Evolutionary conservation across 805 yeast species (phyloP).

Genomic region (Wickerhamiella allomyrinae): DNA sequence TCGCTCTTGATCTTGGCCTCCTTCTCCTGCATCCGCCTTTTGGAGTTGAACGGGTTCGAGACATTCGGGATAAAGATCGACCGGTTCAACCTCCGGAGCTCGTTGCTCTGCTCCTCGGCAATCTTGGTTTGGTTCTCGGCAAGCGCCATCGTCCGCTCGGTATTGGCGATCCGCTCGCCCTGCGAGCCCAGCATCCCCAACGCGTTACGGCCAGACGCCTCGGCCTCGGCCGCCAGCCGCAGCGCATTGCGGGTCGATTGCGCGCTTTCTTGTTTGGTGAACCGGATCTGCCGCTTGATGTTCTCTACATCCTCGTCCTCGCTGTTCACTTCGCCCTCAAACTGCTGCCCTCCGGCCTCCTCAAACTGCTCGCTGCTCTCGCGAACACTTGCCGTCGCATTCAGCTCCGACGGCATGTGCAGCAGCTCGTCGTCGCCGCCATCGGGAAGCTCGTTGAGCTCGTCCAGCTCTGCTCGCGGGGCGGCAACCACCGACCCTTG

Average conservation of each 20-base stretch:
- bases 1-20: conserved; percentile 56
- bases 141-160: conserved; percentile 61
- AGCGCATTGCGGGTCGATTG: conserved; percentile 76
- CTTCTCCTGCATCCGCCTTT: conserved; percentile 54
- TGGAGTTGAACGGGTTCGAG: conserved; percentile 77
- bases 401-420: conserved; percentile 2
- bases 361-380: not conserved
- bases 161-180: conserved; percentile 65
- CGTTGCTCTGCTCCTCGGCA: conserved; percentile 71
- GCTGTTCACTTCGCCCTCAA: conserved; percentile 13
- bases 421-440: conserved; percentile 9
- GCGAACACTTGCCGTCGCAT: not conserved
- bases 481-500: not conserved
- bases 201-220: conserved; percentile 62
- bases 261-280: conserved; percentile 75
- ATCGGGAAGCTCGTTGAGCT: conserved; percentile 4
- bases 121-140: conserved; percentile 70
- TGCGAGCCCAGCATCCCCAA: conserved; percentile 91
- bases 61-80: conserved; percentile 70
- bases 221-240: conserved; percentile 56
- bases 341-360: conserved; percentile 1
- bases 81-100: conserved; percentile 65
- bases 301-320: conserved; percentile 86
- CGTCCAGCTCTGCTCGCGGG: not conserved
- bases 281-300: conserved; percentile 66